A percentile compares a stretch with the other conserved stretches of the same genome.
These are phyloP conservation scores for Boletellus emodensis DNA, from an alignment of 768 basidiomycete genomes.

Conservation along the genomic window DNA sequence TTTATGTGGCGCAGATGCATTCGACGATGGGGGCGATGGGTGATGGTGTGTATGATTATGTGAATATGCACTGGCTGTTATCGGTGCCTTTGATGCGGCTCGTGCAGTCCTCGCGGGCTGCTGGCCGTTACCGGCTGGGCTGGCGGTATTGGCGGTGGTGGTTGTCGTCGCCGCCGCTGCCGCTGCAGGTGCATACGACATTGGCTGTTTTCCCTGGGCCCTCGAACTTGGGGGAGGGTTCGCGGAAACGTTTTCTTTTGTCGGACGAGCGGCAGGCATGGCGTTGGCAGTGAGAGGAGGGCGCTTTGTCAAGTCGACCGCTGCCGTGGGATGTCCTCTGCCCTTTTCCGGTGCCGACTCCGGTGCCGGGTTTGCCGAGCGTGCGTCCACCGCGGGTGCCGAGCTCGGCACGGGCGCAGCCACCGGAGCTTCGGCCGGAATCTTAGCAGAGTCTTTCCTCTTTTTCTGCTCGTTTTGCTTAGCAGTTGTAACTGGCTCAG, in stretches of 20 bases:
- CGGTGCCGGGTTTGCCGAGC: slow-evolving; percentile 30
- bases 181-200: slow-evolving; percentile 54
- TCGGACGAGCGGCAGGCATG: slow-evolving; percentile 41
- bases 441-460: slow-evolving; percentile 32
- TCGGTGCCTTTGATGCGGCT: slow-evolving; percentile 57
- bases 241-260: slow-evolving; percentile 34
- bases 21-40: slow-evolving; percentile 42
- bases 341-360: slow-evolving; percentile 33
- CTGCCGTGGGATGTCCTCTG: slow-evolving; percentile 29
- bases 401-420: slow-evolving; percentile 27
- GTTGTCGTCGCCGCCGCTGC: slow-evolving; percentile 22
- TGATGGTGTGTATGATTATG: slow-evolving; percentile 52
- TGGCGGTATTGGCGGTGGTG: slow-evolving; percentile 37
- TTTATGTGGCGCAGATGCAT: slow-evolving; percentile 31
- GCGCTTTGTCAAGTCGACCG: slow-evolving; percentile 36
- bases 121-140: slow-evolving; percentile 28
- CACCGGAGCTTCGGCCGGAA: slow-evolving; percentile 23
- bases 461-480: slow-evolving; percentile 41
- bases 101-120: slow-evolving; percentile 39
- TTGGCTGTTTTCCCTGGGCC: slow-evolving; percentile 90
- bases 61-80: slow-evolving; percentile 45
- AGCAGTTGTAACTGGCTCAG: slow-evolving; percentile 19
- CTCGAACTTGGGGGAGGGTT: slow-evolving; percentile 67
- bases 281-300: slow-evolving; percentile 38
- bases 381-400: slow-evolving; percentile 19